Evolutionary conservation across 163 green algal genomes (phyloP), one percentile per base, ranked within the genome.

Genomic region (Chloromonas sp.): DNA sequence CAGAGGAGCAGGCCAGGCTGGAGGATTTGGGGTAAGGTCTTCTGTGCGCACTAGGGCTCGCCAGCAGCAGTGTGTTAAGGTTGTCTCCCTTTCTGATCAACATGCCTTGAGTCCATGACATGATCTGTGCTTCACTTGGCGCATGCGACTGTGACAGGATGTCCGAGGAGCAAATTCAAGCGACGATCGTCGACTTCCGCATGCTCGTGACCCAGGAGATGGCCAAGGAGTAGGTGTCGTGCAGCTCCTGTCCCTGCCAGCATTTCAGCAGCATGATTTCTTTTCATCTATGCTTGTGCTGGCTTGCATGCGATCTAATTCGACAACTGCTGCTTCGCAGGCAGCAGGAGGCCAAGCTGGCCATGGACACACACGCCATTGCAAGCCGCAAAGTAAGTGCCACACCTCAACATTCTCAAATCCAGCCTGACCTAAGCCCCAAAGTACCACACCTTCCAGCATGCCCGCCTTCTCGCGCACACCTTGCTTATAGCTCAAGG

Each of bases 1-100:
- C 93, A 78, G 89, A 95, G 84, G 86, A 97, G 74, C 86, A 89
- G 5, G 94, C 96, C 58, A 87, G 93, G 82, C 90, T 98, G 58
- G 94, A 97, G 87, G 94, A 87, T 14, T 94, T 97, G 14, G 94
- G 93, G 92, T 96, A 59, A 14, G 79, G 8, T 14, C 5, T 8
- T 58, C 1, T 11, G 58, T 3, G 1, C 0, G 59, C 2, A 58
- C 77, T 60, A 13, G 13, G 77, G 1, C 1, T n/a, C 77, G 5
- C 60, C n/a, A 58, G 14, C 14, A 58, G 15, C 14, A 61, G 15
- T 2, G 57, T 62, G 78, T 82, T 2, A 82, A 3, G 78, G 2
- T 82, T 70, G 11, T 82, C n/a, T 61, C 1, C 77, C 14, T 81
- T 70, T 3, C 58, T 70, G 57, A 61, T 82, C 78, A 82, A 36